Percentiles rank a stretch among this genome's conserved stretches.
Evolutionary conservation across 108 stramenopile genomes (phyloP).

Genomic region (Skeletonema costatum): DNA sequence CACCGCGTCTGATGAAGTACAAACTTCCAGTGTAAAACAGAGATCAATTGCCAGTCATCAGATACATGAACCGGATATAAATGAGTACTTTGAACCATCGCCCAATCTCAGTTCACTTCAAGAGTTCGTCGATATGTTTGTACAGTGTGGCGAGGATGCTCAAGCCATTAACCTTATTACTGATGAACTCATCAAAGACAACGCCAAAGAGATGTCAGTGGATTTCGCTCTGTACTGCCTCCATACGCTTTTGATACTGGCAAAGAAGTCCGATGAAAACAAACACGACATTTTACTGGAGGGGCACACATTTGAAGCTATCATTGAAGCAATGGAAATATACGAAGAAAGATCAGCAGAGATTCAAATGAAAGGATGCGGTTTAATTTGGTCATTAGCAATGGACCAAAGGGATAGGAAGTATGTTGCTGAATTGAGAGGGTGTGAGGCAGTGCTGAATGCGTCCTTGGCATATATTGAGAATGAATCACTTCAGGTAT

Average conservation of each 20-base stretch:
- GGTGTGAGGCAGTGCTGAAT: slow-evolving; percentile 37
- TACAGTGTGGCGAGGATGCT: slow-evolving; percentile 8
- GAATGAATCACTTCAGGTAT: slow-evolving; percentile 24
- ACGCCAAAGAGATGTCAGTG: slow-evolving; percentile 10
- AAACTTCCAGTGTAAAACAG: background rate
- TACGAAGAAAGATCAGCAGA: slow-evolving; percentile 22
- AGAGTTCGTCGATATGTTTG: slow-evolving; percentile 20
- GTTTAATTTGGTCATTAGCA: slow-evolving; percentile 31
- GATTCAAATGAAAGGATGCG: slow-evolving; percentile 35
- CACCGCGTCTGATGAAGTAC: too few species aligned
- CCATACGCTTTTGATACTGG: slow-evolving; percentile 34
- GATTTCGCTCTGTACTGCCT: slow-evolving; percentile 38
- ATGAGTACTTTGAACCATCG: slow-evolving; percentile 9
- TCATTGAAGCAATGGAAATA: slow-evolving; percentile 51
- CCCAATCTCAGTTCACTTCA: slow-evolving; percentile 12
- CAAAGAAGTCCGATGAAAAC: slow-evolving; percentile 31
- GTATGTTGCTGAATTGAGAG: slow-evolving; percentile 31
- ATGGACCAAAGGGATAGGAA: slow-evolving; percentile 29
- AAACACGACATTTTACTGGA: slow-evolving; percentile 25
- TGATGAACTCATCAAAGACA: slow-evolving; percentile 25
- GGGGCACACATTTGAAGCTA: slow-evolving; percentile 30
- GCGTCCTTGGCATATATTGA: slow-evolving; percentile 16
- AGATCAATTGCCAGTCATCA: slow-evolving; percentile 19
- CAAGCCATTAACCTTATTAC: slow-evolving; percentile 25
- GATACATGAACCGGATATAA: slow-evolving; percentile 16